These are phyloP conservation scores for Musa beccarii DNA, from an alignment of 176 grass and related monocot species.

Conservation along the genomic window DNA sequence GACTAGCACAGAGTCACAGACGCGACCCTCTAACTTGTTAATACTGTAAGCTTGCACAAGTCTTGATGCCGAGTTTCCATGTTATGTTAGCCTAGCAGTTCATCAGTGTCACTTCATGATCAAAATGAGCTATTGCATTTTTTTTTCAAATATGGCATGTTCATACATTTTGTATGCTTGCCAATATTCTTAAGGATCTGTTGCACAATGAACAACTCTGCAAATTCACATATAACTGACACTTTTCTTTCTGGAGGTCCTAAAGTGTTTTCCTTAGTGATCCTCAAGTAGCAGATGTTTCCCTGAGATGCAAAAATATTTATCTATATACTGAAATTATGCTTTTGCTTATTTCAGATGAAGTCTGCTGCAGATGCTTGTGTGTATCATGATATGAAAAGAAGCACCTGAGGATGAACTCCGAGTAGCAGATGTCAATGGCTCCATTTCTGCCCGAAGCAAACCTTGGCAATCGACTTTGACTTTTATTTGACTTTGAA, in stretches of 20 bases:
- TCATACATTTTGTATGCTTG: neutral
- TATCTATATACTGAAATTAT: neutral
- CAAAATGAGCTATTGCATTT: neutral
- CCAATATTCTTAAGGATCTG: neutral
- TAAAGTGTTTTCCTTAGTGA: neutral
- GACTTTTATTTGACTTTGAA: neutral
- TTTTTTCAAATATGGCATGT: neutral
- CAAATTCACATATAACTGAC: neutral
- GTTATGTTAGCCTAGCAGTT: no score
- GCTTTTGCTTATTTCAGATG: conserved; percentile 2
- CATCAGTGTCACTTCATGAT: no score
- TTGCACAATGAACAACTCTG: neutral
- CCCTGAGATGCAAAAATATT: neutral
- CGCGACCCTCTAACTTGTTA: no score
- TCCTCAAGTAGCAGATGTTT: neutral
- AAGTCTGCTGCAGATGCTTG: conserved; percentile 9
- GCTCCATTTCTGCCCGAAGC: neutral
- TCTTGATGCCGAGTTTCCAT: no score
- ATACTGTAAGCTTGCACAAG: no score
- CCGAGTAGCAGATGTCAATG: neutral
- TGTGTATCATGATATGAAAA: conserved; percentile 6
- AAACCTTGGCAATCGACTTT: neutral
- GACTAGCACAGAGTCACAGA: no score
- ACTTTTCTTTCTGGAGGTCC: neutral
- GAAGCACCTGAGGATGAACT: neutral